phyloP scores from a whole-genome alignment of 306 rosid genomes.

The Carpinus fangiana region DNA sequence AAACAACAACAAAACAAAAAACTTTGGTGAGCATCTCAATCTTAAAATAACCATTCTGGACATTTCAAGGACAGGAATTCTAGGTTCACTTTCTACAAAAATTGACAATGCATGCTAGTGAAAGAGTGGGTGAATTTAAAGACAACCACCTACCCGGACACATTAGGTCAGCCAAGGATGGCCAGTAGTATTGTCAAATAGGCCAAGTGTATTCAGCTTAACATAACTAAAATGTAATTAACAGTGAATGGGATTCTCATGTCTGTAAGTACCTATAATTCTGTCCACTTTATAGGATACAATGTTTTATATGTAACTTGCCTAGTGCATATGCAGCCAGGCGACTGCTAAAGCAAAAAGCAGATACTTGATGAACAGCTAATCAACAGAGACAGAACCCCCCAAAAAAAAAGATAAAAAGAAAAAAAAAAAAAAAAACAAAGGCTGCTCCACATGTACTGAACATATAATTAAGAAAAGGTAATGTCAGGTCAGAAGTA shows the following conservation, averaged over 20 bases:
- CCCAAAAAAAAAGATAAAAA: no score
- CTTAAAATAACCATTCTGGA: neutral
- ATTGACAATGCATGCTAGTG: neutral
- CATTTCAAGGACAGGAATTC: neutral
- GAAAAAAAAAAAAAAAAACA: neutral
- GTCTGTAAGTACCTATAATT: neutral
- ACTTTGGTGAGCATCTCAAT: neutral
- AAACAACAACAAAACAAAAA: no score
- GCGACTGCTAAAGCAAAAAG: neutral
- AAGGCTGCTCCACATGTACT: neutral
- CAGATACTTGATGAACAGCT: neutral
- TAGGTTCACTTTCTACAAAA: neutral
- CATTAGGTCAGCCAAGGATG: neutral
- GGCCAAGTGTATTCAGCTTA: neutral
- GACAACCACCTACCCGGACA: neutral
- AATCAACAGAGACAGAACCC: neutral
- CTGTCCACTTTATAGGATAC: neutral
- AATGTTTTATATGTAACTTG: neutral
- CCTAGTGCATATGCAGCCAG: neutral
- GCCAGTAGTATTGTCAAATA: neutral
- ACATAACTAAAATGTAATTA: neutral
- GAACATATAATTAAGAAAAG: neutral
- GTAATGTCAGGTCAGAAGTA: neutral
- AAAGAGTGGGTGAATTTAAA: constrained; percentile 7
- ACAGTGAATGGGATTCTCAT: neutral